Conservation (phyloP, 2,329 filamentous ascomycete species). For the Teratosphaeria nubilosa region DNA sequence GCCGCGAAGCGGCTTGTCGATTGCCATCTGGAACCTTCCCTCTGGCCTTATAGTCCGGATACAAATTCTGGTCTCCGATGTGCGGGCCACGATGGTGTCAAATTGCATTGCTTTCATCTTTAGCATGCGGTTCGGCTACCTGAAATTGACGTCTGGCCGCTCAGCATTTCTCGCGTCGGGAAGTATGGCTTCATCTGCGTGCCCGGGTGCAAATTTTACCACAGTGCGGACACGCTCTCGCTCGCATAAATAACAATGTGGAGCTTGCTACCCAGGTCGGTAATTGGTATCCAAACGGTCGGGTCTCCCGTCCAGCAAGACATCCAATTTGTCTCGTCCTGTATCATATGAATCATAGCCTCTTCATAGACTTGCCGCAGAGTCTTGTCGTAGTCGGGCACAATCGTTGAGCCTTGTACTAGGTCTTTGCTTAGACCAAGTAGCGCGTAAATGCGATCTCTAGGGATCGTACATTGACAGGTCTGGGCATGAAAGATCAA, state of each 20-base stretch:
- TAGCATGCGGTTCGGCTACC: slow-evolving; percentile 1
- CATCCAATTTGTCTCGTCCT: slow-evolving; percentile 9
- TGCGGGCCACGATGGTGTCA: slow-evolving; percentile 7
- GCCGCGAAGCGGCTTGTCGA: slow-evolving; percentile 7
- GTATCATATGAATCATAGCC: slow-evolving; percentile 11
- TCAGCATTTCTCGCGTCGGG: background rate
- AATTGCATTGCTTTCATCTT: slow-evolving; percentile 7
- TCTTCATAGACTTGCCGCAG: slow-evolving; percentile 12
- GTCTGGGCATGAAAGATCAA: too few relatives aligned
- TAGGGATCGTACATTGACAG: too few relatives aligned
- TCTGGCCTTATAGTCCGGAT: slow-evolving; percentile 3
- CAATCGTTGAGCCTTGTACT: background rate
- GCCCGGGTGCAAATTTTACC: slow-evolving; percentile 9
- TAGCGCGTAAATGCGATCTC: slow-evolving; percentile 13
- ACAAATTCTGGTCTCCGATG: slow-evolving; percentile 3
- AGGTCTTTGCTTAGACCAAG: slow-evolving; percentile 6
- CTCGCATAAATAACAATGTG: background rate
- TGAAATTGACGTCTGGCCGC: background rate
- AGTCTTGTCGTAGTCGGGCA: slow-evolving; percentile 10
- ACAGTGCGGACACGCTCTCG: background rate
- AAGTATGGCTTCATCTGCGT: background rate
- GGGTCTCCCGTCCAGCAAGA: slow-evolving; percentile 10
- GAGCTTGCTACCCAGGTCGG: slow-evolving; percentile 8
- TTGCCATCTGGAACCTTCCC: slow-evolving; percentile 2
- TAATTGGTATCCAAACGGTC: slow-evolving; percentile 6